These are phyloP conservation scores for Sicyos baderoa DNA, from an alignment of 306 rosid species.

Conservation along the genomic window DNA sequence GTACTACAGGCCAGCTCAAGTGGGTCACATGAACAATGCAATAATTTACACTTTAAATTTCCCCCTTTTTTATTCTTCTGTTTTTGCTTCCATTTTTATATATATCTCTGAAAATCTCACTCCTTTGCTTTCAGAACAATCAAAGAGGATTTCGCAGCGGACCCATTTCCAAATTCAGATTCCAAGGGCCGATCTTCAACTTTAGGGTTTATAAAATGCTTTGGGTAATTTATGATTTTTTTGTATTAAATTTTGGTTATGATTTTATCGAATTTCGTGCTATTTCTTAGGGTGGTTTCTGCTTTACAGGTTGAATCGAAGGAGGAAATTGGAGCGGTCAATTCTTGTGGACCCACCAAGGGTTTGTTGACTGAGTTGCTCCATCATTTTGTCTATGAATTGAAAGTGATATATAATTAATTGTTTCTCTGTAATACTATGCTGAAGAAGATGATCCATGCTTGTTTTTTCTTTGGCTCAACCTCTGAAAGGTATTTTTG, in stretches of 20 bases:
- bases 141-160: neutral
- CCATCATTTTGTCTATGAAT: slow-evolving; percentile 23
- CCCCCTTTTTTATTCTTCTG: neutral
- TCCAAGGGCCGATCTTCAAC: slow-evolving; percentile 43
- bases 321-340: slow-evolving; percentile 24
- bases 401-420: slow-evolving; percentile 10
- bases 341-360: slow-evolving; percentile 29
- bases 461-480: neutral
- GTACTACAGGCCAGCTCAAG: slow-evolving; percentile 9
- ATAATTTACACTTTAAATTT: slow-evolving; percentile 20
- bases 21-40: slow-evolving; percentile 27
- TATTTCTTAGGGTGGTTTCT: slow-evolving; percentile 29
- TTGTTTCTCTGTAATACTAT: slow-evolving; percentile 21
- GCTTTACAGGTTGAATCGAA: slow-evolving; percentile 39
- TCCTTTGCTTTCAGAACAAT: slow-evolving; percentile 21
- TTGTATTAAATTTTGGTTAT: neutral
- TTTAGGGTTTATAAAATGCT: slow-evolving; percentile 16
- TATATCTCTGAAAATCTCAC: slow-evolving; percentile 13
- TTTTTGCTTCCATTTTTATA: neutral
- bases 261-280: slow-evolving; percentile 15
- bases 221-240: neutral
- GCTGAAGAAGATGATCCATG: slow-evolving; percentile 17
- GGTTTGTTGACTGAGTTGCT: slow-evolving; percentile 22
- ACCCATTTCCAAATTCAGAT: slow-evolving; percentile 23
- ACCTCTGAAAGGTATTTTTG: slow-evolving; percentile 19